Base-by-base conservation (phyloP, 2,329 filamentous ascomycete genomes). In the Fusarium temperatum region DNA sequence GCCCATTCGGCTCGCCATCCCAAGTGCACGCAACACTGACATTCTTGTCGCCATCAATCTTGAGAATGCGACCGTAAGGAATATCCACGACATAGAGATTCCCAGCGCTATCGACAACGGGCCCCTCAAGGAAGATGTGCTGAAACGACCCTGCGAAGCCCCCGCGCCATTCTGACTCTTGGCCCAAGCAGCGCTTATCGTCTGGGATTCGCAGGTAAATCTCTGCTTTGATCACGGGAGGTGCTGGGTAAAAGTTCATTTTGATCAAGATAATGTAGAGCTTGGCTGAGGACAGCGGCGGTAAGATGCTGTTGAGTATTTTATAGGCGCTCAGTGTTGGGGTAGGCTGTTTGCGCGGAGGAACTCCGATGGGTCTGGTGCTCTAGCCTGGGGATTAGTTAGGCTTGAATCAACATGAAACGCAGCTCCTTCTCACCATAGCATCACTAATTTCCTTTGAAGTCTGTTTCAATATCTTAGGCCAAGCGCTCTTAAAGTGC, bases 1-100 rank as follows among this genome's bases (percentile, higher is more conserved):
- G 68, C 1, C 83, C 83, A 62, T 85, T 85, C 0, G 83, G 83
- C 55, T 85, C 83, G 2, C 83, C 83, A 66, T 85, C 83, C 78
- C 81, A 85, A 13, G 76, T 70, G 3, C 77, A 79, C 42, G 75
- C 78, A 10, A 83, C 81, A 0, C 63, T 78, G 2, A 81, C 78
- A 2, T 80, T 69, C 58, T 80, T 82, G 0, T 75, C 39, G 4
- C 60, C 4, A 28, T 79, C 76, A 32, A 85, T 80, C 38, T 78
- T 81, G 13, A 85, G 63, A 20, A 84, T 82, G 2, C 83, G 75
- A 2, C 84, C 83, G 51, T 84, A 84, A 0, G 83, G 83, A 20
- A 84, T 68, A 42, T 85, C 83, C 11, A 83, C 82, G 11, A 84
- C 64, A 57, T 79, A 84, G 2, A 85, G 68, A 30, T 82, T 80